Conservation (phyloP, 1,139 yeast genomes). For the Wickerhamomyces sp. region DNA sequence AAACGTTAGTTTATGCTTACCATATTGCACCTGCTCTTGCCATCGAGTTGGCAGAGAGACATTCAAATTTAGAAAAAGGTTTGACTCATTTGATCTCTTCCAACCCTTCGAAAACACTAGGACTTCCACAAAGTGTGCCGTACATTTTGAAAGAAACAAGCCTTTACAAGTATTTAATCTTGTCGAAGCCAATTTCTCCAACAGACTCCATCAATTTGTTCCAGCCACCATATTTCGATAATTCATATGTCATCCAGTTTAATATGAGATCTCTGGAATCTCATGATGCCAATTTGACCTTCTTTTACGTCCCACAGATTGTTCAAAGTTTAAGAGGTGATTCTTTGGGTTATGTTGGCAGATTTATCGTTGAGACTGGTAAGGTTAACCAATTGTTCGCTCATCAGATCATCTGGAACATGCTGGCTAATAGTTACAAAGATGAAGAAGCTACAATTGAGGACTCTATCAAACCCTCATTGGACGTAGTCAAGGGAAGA, state of each 20-base stretch:
- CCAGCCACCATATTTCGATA: slow-evolving; percentile 65
- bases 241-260: slow-evolving; percentile 73
- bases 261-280: slow-evolving; percentile 87
- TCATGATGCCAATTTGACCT: slow-evolving; percentile 83
- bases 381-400: slow-evolving; percentile 87
- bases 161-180: slow-evolving; percentile 23
- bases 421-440: slow-evolving; percentile 86
- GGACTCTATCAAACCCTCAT: slow-evolving; percentile 75
- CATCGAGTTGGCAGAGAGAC: slow-evolving; percentile 61
- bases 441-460: slow-evolving; percentile 84
- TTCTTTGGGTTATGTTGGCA: slow-evolving; percentile 75
- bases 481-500: slow-evolving; percentile 66
- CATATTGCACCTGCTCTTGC: slow-evolving; percentile 69
- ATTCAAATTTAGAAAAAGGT: slow-evolving; percentile 38
- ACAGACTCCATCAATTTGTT: slow-evolving; percentile 82
- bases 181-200: slow-evolving; percentile 67
- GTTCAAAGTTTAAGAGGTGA: slow-evolving; percentile 90
- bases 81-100: slow-evolving; percentile 43
- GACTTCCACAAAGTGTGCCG: slow-evolving; percentile 61
- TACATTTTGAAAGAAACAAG: slow-evolving; percentile 43
- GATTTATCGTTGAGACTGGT: slow-evolving; percentile 89
- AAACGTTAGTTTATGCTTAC: slow-evolving; percentile 49
- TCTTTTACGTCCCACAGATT: slow-evolving; percentile 96
- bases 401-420: slow-evolving; percentile 98
- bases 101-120: slow-evolving; percentile 59